These are phyloP conservation scores for Aspergillus sp. DNA, from an alignment of 2,329 filamentous ascomycete species.

Conservation along the genomic window DNA sequence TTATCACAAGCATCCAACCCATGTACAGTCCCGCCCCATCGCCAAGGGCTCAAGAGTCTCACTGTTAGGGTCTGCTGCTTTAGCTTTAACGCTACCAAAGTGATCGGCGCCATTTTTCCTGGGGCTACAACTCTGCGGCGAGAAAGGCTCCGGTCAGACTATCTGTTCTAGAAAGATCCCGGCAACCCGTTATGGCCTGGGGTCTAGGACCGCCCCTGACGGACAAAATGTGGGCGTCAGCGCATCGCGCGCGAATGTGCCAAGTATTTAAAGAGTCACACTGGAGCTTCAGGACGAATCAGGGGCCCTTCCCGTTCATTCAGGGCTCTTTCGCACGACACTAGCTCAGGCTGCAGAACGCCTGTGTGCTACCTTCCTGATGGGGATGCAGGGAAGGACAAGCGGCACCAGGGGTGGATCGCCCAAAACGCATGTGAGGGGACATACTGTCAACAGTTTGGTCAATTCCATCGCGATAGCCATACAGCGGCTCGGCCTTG, in stretches of 20 bases:
- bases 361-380: conserved; percentile 17
- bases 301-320: conserved; percentile 8
- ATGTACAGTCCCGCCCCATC: neutral
- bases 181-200: neutral
- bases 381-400: conserved; percentile 6
- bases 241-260: conserved; percentile 16
- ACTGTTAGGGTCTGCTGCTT: neutral
- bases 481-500: neutral
- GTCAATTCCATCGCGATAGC: neutral
- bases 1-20: conserved; percentile 3
- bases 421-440: conserved; percentile 8
- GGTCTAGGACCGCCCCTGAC: conserved; percentile 6
- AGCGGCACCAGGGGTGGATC: neutral
- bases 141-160: conserved; percentile 5
- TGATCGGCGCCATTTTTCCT: conserved; percentile 5
- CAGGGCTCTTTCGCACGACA: conserved; percentile 11
- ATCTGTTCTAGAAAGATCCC: conserved; percentile 14
- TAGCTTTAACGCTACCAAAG: neutral
- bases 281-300: conserved; percentile 11
- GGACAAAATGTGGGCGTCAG: conserved; percentile 5
- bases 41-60: neutral
- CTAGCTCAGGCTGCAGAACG: conserved; percentile 5
- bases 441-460: neutral
- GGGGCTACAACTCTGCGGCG: conserved; percentile 10
- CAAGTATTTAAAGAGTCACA: conserved; percentile 16